Evolutionary conservation across 257 asterid genomes (phyloP), one percentile per base, ranked within the genome.

Genomic region (Rehmannia glutinosa): DNA sequence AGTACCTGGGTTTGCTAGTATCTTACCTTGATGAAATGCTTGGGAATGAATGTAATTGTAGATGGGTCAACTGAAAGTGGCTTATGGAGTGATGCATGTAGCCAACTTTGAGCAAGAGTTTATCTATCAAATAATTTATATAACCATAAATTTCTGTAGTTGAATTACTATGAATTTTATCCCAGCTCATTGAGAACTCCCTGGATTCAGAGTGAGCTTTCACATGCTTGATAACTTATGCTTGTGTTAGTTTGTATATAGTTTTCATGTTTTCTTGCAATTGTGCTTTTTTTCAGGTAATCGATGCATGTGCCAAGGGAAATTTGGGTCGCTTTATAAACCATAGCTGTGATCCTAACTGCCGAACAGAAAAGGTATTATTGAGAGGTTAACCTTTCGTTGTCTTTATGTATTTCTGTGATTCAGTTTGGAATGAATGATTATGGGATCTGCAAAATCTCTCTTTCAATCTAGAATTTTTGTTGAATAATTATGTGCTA

Each of bases 341-440:
- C 78, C 98, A 91, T 66, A 91, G 98, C 49, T 91, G 98, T 76
- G 88, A 91, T 70, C 98, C 98, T 68, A 91, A 88, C 78, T 91
- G 98, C 84, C 87, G 90, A 56, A 91, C 98, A 12, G 98, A 91
- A 71, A 91, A 91, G 96, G 97, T 91, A 81, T 53, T 63, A 23
- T 54, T 70, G 73, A 47, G 55, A 61, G 53, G 71, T 23, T 68
- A 55, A 10, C 66, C 60, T 69, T 56, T 47, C 35, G 35, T 43
- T 54, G 36, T 70, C 64, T 51, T 68, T 61, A 35, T 50, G 58
- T 58, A 43, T 64, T 49, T 58, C 35, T 13, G 23, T 17, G 66
- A 43, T 54, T 54, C 68, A 67, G 42, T 64, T 3, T 46, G 71
- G 33, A 28, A 59, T 52, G 38, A 63, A 36, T 38, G 32, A 13